These are phyloP conservation scores for Trichosporon faecale DNA, from an alignment of 1,284 basidiomycete genomes.

Conservation along the genomic window DNA sequence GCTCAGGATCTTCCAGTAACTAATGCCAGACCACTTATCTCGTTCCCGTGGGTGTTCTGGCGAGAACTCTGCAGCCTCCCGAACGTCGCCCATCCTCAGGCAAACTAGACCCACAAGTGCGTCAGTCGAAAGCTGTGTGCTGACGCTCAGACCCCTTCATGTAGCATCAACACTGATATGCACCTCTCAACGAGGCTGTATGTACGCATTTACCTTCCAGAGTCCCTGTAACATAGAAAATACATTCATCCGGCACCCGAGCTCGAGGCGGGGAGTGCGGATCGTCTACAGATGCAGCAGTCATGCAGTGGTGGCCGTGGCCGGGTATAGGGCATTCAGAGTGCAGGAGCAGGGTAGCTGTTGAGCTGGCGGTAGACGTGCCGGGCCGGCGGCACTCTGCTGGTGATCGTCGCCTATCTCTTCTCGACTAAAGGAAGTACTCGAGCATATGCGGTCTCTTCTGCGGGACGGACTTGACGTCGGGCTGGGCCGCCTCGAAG, in stretches of 20 bases:
- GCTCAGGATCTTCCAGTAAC: not conserved
- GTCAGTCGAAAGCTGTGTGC: not conserved
- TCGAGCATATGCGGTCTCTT: conserved; percentile 65
- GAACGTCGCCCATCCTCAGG: conserved; percentile 3
- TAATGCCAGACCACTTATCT: conserved; percentile 26
- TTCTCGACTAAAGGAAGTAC: conserved; percentile 40
- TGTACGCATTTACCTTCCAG: not conserved
- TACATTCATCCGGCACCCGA: not conserved
- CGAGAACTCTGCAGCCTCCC: conserved; percentile 25
- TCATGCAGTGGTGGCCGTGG: conserved; percentile 5
- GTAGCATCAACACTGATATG: not conserved
- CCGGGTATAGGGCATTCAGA: not conserved
- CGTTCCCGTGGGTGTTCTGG: conserved; percentile 36
- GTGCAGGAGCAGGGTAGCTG: not conserved
- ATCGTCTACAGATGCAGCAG: conserved; percentile 15
- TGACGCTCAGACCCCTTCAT: not conserved
- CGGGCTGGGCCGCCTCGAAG: conserved; percentile 57
- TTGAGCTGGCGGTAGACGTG: not conserved
- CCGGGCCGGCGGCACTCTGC: not conserved
- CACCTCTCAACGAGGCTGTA: not conserved
- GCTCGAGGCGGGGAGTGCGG: not conserved
- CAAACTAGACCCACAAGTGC: not conserved
- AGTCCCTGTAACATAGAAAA: conserved; percentile 9
- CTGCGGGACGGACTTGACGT: conserved; percentile 79
- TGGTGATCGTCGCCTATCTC: not conserved